Conservation (phyloP, 2,329 filamentous ascomycete species). For the Eutypa lata region DNA sequence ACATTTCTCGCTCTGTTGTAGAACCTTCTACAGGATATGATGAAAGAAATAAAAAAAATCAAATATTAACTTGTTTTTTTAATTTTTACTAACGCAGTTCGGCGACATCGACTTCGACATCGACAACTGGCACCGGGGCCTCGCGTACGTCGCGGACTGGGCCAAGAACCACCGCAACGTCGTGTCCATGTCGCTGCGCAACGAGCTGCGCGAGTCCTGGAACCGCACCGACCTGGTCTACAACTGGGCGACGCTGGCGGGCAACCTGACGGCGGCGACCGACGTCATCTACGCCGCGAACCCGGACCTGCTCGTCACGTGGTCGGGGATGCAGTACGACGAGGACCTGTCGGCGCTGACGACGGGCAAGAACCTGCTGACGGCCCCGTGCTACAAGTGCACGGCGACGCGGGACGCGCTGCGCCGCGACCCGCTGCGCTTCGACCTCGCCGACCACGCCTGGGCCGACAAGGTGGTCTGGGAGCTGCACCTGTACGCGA, state of each 20-base stretch:
- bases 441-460: constrained; percentile 41
- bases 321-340: constrained; percentile 48
- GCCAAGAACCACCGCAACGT: constrained; percentile 36
- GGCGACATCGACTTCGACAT: constrained; percentile 53
- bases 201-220: constrained; percentile 37
- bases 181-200: constrained; percentile 38
- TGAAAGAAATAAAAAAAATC: no score
- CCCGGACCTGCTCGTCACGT: constrained; percentile 42
- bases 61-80: no score
- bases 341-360: constrained; percentile 42
- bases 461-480: constrained; percentile 47
- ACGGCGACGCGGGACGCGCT: constrained; percentile 38
- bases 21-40: no score
- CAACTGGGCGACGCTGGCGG: constrained; percentile 43
- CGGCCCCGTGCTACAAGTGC: constrained; percentile 39
- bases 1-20: no score
- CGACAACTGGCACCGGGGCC: constrained; percentile 51
- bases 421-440: constrained; percentile 40
- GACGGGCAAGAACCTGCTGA: constrained; percentile 37
- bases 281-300: constrained; percentile 42
- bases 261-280: constrained; percentile 40
- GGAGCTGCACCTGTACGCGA: constrained; percentile 42
- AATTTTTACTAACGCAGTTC: no score
- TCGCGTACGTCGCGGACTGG: constrained; percentile 48
- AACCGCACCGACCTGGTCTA: constrained; percentile 35